These are phyloP conservation scores for Trichosporon asahii DNA, from an alignment of 1,284 basidiomycete species.

Conservation along the genomic window DNA sequence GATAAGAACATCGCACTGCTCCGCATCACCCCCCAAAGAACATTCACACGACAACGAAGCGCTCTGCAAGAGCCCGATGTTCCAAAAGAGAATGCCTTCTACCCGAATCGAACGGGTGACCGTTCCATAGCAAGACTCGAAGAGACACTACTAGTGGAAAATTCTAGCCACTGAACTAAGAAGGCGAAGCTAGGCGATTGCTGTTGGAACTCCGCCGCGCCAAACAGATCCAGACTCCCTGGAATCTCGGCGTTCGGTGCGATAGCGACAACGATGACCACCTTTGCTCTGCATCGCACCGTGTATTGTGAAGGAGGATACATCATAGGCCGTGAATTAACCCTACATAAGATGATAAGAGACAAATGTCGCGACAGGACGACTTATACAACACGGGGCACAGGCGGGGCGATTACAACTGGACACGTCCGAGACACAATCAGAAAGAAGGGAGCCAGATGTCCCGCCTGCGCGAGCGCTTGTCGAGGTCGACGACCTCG, in stretches of 20 bases:
- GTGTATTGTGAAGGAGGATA: not conserved
- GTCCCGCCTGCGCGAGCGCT: conserved; percentile 31
- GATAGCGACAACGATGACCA: no score
- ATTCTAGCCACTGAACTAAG: conserved; percentile 12
- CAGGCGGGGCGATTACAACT: not conserved
- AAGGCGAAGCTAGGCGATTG: not conserved
- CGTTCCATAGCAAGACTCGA: conserved; percentile 4
- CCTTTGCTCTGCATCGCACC: not conserved
- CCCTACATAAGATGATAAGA: not conserved
- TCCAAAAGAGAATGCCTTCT: conserved; percentile 4
- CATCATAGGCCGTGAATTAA: not conserved
- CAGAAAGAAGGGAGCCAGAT: conserved; percentile 40
- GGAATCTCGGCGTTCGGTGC: not conserved
- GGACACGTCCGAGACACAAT: not conserved
- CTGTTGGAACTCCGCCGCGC: not conserved
- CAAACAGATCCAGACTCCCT: not conserved
- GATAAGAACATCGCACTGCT: no score
- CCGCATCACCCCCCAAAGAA: no score
- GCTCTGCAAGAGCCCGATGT: not conserved
- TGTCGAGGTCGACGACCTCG: conserved; percentile 39
- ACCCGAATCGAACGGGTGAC: conserved; percentile 11
- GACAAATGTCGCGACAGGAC: not conserved
- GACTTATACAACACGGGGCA: not conserved
- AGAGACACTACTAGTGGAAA: conserved; percentile 8
- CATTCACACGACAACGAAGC: not conserved